Conservation (phyloP, 176 grass and related monocot genomes). For the Eragrostis curvula region DNA sequence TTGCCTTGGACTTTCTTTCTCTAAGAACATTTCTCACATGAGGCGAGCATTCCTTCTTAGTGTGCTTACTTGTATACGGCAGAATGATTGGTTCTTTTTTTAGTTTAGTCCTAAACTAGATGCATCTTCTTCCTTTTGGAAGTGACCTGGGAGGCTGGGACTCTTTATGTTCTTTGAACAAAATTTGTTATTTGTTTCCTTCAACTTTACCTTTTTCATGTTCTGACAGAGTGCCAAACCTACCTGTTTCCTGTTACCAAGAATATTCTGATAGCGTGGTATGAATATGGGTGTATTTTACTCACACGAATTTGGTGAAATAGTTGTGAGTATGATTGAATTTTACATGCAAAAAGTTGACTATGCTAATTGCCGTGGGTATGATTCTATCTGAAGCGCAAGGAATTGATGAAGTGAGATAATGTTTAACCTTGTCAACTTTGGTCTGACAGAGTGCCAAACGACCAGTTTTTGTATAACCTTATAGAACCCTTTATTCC, state of each 20-base stretch:
- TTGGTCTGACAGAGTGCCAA: neutral
- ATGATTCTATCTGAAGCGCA: neutral
- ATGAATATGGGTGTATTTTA: neutral
- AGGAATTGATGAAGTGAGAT: slow-evolving; percentile 8
- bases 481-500: neutral
- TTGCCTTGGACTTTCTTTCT: too few species aligned
- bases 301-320: neutral
- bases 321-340: too few species aligned
- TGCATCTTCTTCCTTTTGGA: too few species aligned
- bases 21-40: too few species aligned
- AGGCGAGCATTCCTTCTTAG: too few species aligned
- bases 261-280: neutral
- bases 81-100: too few species aligned
- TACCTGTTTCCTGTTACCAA: neutral
- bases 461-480: slow-evolving; percentile 17
- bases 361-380: neutral
- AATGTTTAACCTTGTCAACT: slow-evolving; percentile 5
- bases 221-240: too few species aligned
- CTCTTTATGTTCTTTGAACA: neutral
- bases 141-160: neutral
- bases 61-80: too few species aligned
- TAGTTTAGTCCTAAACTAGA: too few species aligned
- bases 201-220: neutral
- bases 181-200: slow-evolving; percentile 26
- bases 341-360: too few species aligned